These are phyloP conservation scores for Podosphaera fusca DNA, from an alignment of 2,329 filamentous ascomycete species.

Conservation along the genomic window DNA sequence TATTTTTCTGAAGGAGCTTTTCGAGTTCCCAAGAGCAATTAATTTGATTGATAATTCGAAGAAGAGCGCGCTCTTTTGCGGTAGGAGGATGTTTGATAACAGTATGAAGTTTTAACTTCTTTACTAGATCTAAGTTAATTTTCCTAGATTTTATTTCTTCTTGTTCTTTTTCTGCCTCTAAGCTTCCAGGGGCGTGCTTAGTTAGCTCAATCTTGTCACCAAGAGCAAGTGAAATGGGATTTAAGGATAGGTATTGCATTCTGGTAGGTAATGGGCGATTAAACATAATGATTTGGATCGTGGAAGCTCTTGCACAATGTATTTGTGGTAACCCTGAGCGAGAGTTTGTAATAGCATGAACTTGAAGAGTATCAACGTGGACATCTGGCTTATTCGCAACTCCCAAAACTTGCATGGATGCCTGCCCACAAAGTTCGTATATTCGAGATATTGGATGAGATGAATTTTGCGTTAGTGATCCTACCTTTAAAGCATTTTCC, in stretches of 20 bases:
- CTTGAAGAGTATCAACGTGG: conserved; percentile 43
- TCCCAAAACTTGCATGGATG: conserved; percentile 67
- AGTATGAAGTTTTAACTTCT: conserved; percentile 75
- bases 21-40: conserved; percentile 91
- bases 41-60: conserved; percentile 71
- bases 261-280: conserved; percentile 60
- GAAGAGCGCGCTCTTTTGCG: conserved; percentile 59
- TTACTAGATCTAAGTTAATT: conserved; percentile 42
- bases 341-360: conserved; percentile 34
- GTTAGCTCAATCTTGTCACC: conserved; percentile 37
- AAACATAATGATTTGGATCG: conserved; percentile 73
- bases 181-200: conserved; percentile 24
- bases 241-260: conserved; percentile 92
- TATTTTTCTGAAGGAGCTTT: conserved; percentile 67
- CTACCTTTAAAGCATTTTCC: conserved; percentile 65
- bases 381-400: conserved; percentile 42
- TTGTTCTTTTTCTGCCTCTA: conserved; percentile 50
- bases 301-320: conserved; percentile 45
- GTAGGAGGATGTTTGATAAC: conserved; percentile 57
- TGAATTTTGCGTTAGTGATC: conserved; percentile 62
- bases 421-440: conserved; percentile 62
- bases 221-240: conserved; percentile 69
- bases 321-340: conserved; percentile 41
- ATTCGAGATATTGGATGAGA: conserved; percentile 61
- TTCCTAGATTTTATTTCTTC: conserved; percentile 34